These are phyloP conservation scores for Suhomyces emberorum DNA, from an alignment of 805 yeast genomes.

Conservation along the genomic window DNA sequence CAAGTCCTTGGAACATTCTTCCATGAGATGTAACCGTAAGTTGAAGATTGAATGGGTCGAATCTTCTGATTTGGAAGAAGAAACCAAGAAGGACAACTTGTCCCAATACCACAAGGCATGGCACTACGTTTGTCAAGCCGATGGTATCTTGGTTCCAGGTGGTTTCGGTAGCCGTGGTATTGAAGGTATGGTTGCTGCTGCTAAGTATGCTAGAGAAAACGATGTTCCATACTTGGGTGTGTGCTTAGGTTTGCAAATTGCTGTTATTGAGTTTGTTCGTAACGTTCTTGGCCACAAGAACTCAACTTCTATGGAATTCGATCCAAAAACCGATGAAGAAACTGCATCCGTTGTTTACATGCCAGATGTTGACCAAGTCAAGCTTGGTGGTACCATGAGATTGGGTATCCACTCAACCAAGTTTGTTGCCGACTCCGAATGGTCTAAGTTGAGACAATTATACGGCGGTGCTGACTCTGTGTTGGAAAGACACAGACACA, in stretches of 20 bases:
- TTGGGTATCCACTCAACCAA: conserved; percentile 89
- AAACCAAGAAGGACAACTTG: conserved; percentile 59
- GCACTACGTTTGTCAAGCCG: conserved; percentile 89
- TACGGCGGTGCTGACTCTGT: conserved; percentile 71
- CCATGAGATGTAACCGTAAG: conserved; percentile 83
- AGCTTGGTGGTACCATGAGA: conserved; percentile 99
- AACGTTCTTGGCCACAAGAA: conserved; percentile 64
- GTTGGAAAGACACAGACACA: conserved; percentile 95
- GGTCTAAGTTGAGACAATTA: conserved; percentile 69
- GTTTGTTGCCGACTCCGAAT: conserved; percentile 64
- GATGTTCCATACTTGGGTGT: conserved; percentile 93
- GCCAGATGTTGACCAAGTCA: conserved; percentile 97
- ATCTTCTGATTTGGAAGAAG: conserved; percentile 82
- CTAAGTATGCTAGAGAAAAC: conserved; percentile 97
- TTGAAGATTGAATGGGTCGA: conserved; percentile 95
- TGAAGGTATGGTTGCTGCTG: conserved; percentile 97
- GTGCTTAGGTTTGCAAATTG: conserved; percentile 95
- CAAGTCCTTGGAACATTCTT: conserved; percentile 91
- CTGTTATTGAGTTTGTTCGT: conserved; percentile 90
- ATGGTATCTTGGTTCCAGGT: conserved; percentile 97
- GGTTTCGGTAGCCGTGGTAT: conserved; percentile 97
- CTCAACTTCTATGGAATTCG: conserved; percentile 83
- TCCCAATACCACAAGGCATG: conserved; percentile 90
- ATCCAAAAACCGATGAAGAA: conserved; percentile 54
- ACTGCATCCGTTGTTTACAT: conserved; percentile 85